These are phyloP conservation scores for Pseudonectria foliicola DNA, from an alignment of 2,329 filamentous ascomycete species.

Conservation along the genomic window DNA sequence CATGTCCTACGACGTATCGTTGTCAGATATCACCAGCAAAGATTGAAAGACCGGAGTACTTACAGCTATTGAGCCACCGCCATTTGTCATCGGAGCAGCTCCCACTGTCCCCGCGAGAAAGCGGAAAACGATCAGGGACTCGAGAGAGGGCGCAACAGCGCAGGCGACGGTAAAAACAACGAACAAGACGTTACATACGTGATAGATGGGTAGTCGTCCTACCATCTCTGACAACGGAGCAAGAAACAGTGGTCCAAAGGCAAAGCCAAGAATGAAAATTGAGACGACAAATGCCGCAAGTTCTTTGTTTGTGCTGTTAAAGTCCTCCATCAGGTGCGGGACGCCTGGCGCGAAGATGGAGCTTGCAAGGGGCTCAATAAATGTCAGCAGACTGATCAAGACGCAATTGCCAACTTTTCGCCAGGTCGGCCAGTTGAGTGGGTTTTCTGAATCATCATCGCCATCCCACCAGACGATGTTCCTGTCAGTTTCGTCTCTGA, in stretches of 20 bases:
- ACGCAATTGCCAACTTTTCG: slow-evolving; percentile 30
- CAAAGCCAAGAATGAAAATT: slow-evolving; percentile 47
- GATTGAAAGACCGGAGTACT: too few species aligned
- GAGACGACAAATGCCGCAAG: slow-evolving; percentile 24
- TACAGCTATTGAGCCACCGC: slow-evolving; percentile 41
- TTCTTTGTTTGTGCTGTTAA: slow-evolving; percentile 22
- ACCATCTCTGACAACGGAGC: slow-evolving; percentile 44
- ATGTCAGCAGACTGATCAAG: slow-evolving; percentile 23
- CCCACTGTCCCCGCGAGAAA: slow-evolving; percentile 46
- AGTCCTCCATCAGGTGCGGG: slow-evolving; percentile 50
- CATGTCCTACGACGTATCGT: too few species aligned
- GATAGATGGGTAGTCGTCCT: slow-evolving; percentile 37
- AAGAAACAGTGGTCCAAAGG: slow-evolving; percentile 39
- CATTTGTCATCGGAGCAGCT: slow-evolving; percentile 46
- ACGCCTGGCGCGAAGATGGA: slow-evolving; percentile 58
- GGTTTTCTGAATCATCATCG: slow-evolving; percentile 51
- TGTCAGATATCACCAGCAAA: too few species aligned
- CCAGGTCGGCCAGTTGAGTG: slow-evolving; percentile 56
- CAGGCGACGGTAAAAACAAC: slow-evolving; percentile 31
- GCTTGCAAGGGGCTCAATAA: slow-evolving; percentile 33
- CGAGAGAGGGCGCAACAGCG: slow-evolving; percentile 31
- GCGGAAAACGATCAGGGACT: slow-evolving; percentile 40
- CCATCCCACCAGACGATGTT: slow-evolving; percentile 51
- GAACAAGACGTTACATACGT: slow-evolving; percentile 32
- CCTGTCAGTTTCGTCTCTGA: too few species aligned